Evolutionary conservation across 2,329 filamentous ascomycete genomes (phyloP).

Genomic region (Didymella glomerata): DNA sequence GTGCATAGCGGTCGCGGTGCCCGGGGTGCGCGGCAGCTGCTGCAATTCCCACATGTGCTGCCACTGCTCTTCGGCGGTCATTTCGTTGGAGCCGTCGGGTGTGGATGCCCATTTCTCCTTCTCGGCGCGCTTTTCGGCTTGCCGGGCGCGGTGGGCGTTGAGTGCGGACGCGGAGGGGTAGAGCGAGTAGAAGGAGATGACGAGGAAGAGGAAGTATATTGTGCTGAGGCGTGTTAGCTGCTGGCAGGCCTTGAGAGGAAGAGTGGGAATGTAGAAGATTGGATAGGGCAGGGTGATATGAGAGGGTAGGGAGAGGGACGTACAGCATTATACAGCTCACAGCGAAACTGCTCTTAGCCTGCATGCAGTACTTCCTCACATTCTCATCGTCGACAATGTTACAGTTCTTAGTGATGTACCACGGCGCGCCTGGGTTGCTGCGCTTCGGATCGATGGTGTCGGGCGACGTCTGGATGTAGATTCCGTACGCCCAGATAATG

Average conservation of each 20-base stretch:
- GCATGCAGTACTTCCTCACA: slow-evolving; percentile 66
- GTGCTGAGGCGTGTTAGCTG: slow-evolving; percentile 52
- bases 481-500: slow-evolving; percentile 70
- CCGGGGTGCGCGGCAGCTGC: slow-evolving; percentile 49
- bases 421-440: slow-evolving; percentile 69
- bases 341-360: slow-evolving; percentile 74
- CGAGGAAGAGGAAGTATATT: slow-evolving; percentile 68
- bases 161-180: slow-evolving; percentile 53
- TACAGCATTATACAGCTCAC: slow-evolving; percentile 73
- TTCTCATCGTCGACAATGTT: slow-evolving; percentile 65
- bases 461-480: slow-evolving; percentile 75
- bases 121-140: slow-evolving; percentile 47
- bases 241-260: too few relatives aligned
- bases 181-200: slow-evolving; percentile 66
- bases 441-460: slow-evolving; percentile 73
- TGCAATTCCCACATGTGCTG: slow-evolving; percentile 55
- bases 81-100: slow-evolving; percentile 40
- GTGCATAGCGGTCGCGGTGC: slow-evolving; percentile 36
- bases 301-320: slow-evolving; percentile 53
- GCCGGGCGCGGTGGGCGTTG: slow-evolving; percentile 32
- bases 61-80: slow-evolving; percentile 52
- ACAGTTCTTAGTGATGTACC: slow-evolving; percentile 79
- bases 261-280: too few relatives aligned
- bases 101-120: slow-evolving; percentile 46
- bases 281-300: too few relatives aligned